Base-by-base conservation (phyloP, 208 protist genomes). In the Leptomonas pyrrhocoris region DNA sequence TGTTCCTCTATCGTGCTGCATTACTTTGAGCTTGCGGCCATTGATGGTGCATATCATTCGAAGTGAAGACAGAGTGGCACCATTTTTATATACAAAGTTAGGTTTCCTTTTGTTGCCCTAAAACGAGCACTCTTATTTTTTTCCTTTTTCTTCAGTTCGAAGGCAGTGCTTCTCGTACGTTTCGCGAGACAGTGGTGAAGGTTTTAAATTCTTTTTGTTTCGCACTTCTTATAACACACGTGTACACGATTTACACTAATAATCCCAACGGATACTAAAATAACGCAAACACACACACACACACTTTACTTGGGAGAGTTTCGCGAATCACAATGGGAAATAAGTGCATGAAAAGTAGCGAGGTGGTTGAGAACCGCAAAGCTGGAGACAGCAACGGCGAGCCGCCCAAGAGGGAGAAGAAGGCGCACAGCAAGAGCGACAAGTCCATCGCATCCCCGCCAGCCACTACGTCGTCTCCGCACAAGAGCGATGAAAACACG, bases 341-440 rank as follows among this genome's bases (percentile, higher is more conserved):
- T 23, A 81, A 69, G 25, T 83, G 81, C 59, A 57, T 46, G 5
- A 86, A 83, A 56, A 69, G 48, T 11, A 45, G 53, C 42, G 73
- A 83, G 45, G 62, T 67, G 21, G 81, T 64, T 12, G 60, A 73
- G 7, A 66, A 70, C 55, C 64, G 57, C 48, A 57, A 42, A 1
- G 40, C 23, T 9, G 50, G 31, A 28, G n/a, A 54, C 34, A 49
- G 68, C 55, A 2, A 58, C 12, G 70, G 72, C 36, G 45, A 34
- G n/a, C 60, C 50, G 0, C 23, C 55, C 2, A 72, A 72, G 55
- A 40, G 66, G 2, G 66, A 79, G 2, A 63, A 72, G 54, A 31
- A 51, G 54, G 0, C 54, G 45, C 59, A 28, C 54, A 51, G n/a
- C 49, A 73, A 75, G 57, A 74, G 60, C 18, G 67, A 70, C 54